Conservation (phyloP, 805 yeast genomes). For the Cyberlindnera samutprakarnensis region DNA sequence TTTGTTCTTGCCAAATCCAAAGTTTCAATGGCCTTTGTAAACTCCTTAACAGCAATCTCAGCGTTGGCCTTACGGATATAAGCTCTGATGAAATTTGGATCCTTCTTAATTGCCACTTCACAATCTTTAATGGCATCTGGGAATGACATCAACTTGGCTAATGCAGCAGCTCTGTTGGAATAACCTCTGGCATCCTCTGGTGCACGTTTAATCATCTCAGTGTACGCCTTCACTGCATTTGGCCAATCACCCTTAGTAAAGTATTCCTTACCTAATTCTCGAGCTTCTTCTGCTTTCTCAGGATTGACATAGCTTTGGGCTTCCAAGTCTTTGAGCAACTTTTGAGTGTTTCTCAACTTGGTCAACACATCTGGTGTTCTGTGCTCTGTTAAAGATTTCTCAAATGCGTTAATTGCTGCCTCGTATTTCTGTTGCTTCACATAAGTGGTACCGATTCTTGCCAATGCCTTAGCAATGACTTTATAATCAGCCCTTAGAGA, state of each 20-base stretch:
- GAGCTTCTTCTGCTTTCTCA: slow-evolving; percentile 90
- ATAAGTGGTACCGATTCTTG: slow-evolving; percentile 81
- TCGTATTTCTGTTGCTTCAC: slow-evolving; percentile 65
- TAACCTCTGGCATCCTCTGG: slow-evolving; percentile 96
- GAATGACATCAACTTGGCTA: slow-evolving; percentile 90
- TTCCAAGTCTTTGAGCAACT: slow-evolving; percentile 73
- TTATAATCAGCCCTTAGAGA: slow-evolving; percentile 88
- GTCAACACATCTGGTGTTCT: slow-evolving; percentile 89
- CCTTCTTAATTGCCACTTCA: slow-evolving; percentile 79
- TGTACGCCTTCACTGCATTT: slow-evolving; percentile 84
- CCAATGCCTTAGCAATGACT: slow-evolving; percentile 84
- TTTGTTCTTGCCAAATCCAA: slow-evolving; percentile 68
- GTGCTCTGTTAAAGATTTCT: slow-evolving; percentile 92
- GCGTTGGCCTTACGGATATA: slow-evolving; percentile 96
- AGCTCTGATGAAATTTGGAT: slow-evolving; percentile 87
- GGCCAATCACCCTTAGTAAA: slow-evolving; percentile 96
- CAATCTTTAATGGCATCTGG: slow-evolving; percentile 95
- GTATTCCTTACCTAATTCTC: slow-evolving; percentile 82
- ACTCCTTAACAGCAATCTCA: slow-evolving; percentile 85
- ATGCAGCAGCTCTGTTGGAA: slow-evolving; percentile 96
- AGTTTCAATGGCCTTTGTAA: slow-evolving; percentile 72
- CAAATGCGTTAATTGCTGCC: slow-evolving; percentile 70
- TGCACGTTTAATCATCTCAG: slow-evolving; percentile 95
- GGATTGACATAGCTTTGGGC: slow-evolving; percentile 77
- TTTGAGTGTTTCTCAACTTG: slow-evolving; percentile 83